A percentile compares a stretch with the other conserved stretches of the same genome.
Conservation (phyloP, 768 basidiomycete species). For the Roridomyces roridus region DNA sequence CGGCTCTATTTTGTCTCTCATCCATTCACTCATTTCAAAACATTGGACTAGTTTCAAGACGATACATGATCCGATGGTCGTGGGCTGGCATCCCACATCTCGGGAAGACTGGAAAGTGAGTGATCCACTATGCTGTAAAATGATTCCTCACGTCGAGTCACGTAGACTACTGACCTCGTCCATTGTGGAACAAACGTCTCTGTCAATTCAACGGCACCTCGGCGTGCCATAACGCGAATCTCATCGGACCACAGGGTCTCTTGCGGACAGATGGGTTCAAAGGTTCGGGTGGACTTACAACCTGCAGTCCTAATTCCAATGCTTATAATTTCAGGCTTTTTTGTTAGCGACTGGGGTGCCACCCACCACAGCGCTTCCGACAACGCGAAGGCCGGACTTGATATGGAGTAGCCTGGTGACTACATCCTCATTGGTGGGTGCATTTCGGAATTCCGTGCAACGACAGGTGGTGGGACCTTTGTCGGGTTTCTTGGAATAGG, state of each 20-base stretch:
- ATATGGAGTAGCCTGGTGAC: slow-evolving; percentile 29
- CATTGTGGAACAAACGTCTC: too few species aligned
- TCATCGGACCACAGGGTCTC: slow-evolving; percentile 29
- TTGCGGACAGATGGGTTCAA: slow-evolving; percentile 24
- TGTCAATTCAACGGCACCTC: slow-evolving; percentile 48
- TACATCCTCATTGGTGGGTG: slow-evolving; percentile 42
- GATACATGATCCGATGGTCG: background rate
- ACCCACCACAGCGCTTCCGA: slow-evolving; percentile 26
- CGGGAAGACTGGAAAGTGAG: too few species aligned
- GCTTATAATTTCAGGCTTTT: slow-evolving; percentile 60
- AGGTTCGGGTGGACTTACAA: slow-evolving; percentile 42
- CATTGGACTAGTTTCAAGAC: background rate
- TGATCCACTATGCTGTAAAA: background rate
- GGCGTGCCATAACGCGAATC: slow-evolving; percentile 48
- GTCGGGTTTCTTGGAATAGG: slow-evolving; percentile 33
- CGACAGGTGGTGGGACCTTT: slow-evolving; percentile 41
- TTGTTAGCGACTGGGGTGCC: slow-evolving; percentile 42
- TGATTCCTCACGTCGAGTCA: background rate
- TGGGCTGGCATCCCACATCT: too few species aligned
- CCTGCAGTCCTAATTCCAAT: slow-evolving; percentile 40
- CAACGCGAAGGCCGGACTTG: slow-evolving; percentile 30
- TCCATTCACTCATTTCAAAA: background rate
- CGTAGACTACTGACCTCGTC: background rate
- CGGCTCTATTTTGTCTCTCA: background rate
- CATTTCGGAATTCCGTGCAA: slow-evolving; percentile 6